Base-by-base conservation (phyloP, 495 filamentous ascomycete genomes). In the Penicillium coffeae region DNA sequence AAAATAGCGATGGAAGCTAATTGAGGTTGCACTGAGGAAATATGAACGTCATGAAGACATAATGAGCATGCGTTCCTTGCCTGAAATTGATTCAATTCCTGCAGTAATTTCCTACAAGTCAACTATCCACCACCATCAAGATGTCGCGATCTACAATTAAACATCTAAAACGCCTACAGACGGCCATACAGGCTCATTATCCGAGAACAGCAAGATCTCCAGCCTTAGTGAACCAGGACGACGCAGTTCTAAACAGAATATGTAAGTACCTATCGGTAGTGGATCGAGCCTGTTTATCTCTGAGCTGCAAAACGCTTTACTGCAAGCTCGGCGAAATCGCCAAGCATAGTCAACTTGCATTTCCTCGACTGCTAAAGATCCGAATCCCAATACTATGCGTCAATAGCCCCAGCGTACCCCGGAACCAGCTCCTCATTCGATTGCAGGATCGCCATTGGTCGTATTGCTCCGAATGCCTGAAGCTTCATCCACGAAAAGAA, bases 391-490 rank as follows among this genome's bases (percentile, higher is more conserved):
- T 49, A 37, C 46, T 57, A 21, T 57, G 54, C 32, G 38, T 47
- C 34, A 52, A 54, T 38, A 47, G 42, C 35, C 36, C 22, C 8
- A 30, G 43, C 21, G 42, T 54, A 19, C 19, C 8, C 22, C 55
- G 55, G 25, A 54, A 58, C 21, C 46, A 58, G 47, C 42, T 56
- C 12, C 45, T 58, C n/a, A 36, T 58, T 47, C 49, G 46, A 47
- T 50, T 58, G n/a, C 42, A 54, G 36, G 47, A 54, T 44, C 42
- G 42, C 37, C 45, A 39, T 15, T 58, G 55, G 55, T 36, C 21
- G 13, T 58, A 53, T 35, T 58, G 55, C 34, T 32, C 39, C 4
- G 32, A 41, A 8, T 58, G 55, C 21, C 36, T 58, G 37, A 58
- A 39, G 33, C 55, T 58, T 25, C 55, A 58, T 48, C 55, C 50